Evolutionary conservation across 805 yeast genomes (phyloP).

Genomic region (Wickerhamiella sergipiensis): DNA sequence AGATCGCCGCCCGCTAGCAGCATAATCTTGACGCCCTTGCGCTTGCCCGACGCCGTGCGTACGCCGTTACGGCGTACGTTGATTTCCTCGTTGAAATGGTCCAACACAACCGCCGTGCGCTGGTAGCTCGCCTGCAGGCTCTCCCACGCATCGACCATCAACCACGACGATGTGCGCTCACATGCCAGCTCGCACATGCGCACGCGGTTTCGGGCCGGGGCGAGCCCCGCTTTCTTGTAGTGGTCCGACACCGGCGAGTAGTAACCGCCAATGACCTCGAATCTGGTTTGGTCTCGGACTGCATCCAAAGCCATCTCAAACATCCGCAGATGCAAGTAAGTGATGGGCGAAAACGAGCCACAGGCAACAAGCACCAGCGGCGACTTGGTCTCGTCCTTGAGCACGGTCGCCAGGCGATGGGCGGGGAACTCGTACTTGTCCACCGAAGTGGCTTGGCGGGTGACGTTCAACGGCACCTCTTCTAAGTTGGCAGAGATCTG

Average conservation of each 20-base stretch:
- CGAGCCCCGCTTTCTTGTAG: slow-evolving; percentile 85
- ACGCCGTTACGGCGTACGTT: slow-evolving; percentile 85
- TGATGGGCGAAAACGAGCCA: slow-evolving; percentile 92
- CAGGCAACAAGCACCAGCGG: slow-evolving; percentile 95
- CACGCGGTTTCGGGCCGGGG: slow-evolving; percentile 78
- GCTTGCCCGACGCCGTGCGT: slow-evolving; percentile 29
- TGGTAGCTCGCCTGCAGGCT: slow-evolving; percentile 81
- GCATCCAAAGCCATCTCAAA: slow-evolving; percentile 97
- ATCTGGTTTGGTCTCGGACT: slow-evolving; percentile 78
- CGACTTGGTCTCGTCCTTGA: slow-evolving; percentile 61
- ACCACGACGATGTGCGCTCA: slow-evolving; percentile 91
- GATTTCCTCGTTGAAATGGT: slow-evolving; percentile 91
- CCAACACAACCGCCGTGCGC: slow-evolving; percentile 87
- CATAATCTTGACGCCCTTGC: slow-evolving; percentile 86
- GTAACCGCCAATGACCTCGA: slow-evolving; percentile 93
- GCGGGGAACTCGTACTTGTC: slow-evolving; percentile 70
- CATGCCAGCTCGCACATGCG: slow-evolving; percentile 98
- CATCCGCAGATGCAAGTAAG: slow-evolving; percentile 90
- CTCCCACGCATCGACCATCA: slow-evolving; percentile 99
- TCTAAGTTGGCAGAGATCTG: slow-evolving; percentile 70
- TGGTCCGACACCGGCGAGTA: slow-evolving; percentile 87
- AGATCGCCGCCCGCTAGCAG: slow-evolving; percentile 94
- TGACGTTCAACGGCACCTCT: slow-evolving; percentile 91
- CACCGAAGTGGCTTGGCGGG: slow-evolving; percentile 66
- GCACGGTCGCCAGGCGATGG: slow-evolving; percentile 60